Evolutionary conservation across 352 stramenopile species (phyloP).

Genomic region (Phytophthora megakarya): DNA sequence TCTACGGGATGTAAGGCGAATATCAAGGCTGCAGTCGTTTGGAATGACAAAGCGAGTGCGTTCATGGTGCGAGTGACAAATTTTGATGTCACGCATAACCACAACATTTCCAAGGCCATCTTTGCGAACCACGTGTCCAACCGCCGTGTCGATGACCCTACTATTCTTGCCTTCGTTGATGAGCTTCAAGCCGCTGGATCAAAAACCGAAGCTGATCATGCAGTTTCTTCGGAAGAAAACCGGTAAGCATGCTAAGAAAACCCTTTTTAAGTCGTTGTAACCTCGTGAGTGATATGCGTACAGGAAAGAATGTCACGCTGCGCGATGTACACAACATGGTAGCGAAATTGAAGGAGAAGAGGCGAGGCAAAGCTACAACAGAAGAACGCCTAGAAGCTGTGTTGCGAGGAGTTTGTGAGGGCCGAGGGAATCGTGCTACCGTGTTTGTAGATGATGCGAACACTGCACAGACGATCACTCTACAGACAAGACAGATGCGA

Average conservation of each 20-base stretch:
- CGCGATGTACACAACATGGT: background rate
- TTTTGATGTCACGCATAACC: slow-evolving; percentile 7
- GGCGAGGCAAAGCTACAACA: background rate
- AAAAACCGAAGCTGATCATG: slow-evolving; percentile 6
- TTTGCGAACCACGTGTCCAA: slow-evolving; percentile 5
- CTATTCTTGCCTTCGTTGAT: slow-evolving; percentile 1
- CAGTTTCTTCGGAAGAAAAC: slow-evolving; percentile 8
- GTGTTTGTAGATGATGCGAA: slow-evolving; percentile 3
- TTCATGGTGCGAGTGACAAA: slow-evolving; percentile 1
- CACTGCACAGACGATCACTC: slow-evolving; percentile 1
- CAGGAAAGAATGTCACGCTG: background rate
- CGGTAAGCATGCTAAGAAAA: too few species aligned
- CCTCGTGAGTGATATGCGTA: too few species aligned
- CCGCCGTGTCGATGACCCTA: background rate
- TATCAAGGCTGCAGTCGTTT: slow-evolving; percentile 1
- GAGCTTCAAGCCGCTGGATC: slow-evolving; percentile 5
- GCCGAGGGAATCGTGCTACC: background rate
- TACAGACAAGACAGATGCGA: slow-evolving; percentile 12
- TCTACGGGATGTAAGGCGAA: slow-evolving; percentile 11
- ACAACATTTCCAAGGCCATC: background rate
- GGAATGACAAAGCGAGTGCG: background rate
- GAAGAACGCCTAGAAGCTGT: background rate
- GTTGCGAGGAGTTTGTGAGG: background rate
- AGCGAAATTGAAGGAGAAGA: background rate
- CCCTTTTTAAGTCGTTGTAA: too few species aligned